Evolutionary conservation across 2,329 filamentous ascomycete genomes (phyloP).

Genomic region (Phialophora expanda): DNA sequence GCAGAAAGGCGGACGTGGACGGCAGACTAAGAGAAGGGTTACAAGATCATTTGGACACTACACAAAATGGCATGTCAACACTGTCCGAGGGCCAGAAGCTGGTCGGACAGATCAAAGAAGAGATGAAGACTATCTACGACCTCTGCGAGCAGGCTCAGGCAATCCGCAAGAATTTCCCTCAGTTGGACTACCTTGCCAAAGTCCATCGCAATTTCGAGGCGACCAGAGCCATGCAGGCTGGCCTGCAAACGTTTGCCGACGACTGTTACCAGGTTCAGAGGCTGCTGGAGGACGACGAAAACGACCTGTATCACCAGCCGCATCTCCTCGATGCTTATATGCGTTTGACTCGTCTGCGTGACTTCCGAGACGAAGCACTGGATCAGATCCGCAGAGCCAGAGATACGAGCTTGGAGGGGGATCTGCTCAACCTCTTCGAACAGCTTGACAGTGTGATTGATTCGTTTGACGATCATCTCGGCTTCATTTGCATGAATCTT

Average conservation of each 20-base stretch:
- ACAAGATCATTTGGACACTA: slow-evolving; percentile 90
- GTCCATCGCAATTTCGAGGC: slow-evolving; percentile 90
- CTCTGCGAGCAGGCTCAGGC: slow-evolving; percentile 96
- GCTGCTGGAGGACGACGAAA: slow-evolving; percentile 81
- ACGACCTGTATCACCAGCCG: slow-evolving; percentile 85
- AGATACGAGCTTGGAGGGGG: slow-evolving; percentile 75
- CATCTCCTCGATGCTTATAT: slow-evolving; percentile 90
- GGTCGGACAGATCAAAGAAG: slow-evolving; percentile 91
- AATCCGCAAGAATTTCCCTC: slow-evolving; percentile 96
- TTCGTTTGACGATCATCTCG: slow-evolving; percentile 95
- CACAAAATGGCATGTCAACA: slow-evolving; percentile 88
- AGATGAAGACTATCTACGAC: slow-evolving; percentile 98
- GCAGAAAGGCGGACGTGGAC: slow-evolving; percentile 92
- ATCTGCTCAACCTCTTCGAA: slow-evolving; percentile 87
- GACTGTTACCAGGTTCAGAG: slow-evolving; percentile 75
- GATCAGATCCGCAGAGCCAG: slow-evolving; percentile 85
- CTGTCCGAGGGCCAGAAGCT: slow-evolving; percentile 89
- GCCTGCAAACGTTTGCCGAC: slow-evolving; percentile 84
- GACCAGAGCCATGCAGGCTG: slow-evolving; percentile 89
- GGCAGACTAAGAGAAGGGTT: slow-evolving; percentile 85
- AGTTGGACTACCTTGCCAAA: slow-evolving; percentile 65
- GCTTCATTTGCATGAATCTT: slow-evolving; percentile 83
- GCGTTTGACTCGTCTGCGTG: slow-evolving; percentile 86
- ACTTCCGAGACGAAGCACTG: slow-evolving; percentile 95
- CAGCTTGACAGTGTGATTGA: slow-evolving; percentile 85